These are phyloP conservation scores for Lagenidium giganteum DNA, from an alignment of 352 stramenopile species.

Conservation along the genomic window DNA sequence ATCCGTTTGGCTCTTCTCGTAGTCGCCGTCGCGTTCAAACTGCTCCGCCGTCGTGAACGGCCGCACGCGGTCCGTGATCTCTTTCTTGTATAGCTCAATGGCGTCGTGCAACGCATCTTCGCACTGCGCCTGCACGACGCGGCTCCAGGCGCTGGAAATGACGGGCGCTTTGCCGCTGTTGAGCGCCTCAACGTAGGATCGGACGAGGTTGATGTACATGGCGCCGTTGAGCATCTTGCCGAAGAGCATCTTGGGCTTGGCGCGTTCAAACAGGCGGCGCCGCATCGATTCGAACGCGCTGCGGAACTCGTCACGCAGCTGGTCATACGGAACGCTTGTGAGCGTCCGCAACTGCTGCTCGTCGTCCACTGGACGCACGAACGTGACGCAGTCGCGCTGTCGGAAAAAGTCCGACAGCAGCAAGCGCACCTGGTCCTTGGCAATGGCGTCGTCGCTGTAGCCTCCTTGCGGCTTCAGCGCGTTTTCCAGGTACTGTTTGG, in stretches of 20 bases:
- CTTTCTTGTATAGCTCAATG: constrained; percentile 71
- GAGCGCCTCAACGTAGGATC: constrained; percentile 80
- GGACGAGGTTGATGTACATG: constrained; percentile 83
- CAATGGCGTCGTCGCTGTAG: constrained; percentile 69
- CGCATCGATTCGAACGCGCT: constrained; percentile 64
- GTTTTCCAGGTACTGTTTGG: constrained; percentile 87
- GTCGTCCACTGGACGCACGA: constrained; percentile 84
- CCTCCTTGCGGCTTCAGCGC: constrained; percentile 75
- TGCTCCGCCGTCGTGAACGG: constrained; percentile 47
- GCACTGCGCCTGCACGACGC: constrained; percentile 82
- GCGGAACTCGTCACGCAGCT: constrained; percentile 81
- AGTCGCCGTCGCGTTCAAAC: constrained; percentile 35
- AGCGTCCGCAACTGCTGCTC: constrained; percentile 78
- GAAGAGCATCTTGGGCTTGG: constrained; percentile 81
- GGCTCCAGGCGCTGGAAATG: constrained; percentile 87
- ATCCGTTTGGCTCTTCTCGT: constrained; percentile 13
- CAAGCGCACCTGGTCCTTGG: constrained; percentile 79
- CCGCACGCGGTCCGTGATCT: constrained; percentile 46
- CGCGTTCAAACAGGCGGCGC: constrained; percentile 67
- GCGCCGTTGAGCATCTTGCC: constrained; percentile 81
- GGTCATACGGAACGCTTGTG: constrained; percentile 58
- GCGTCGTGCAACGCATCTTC: constrained; percentile 75
- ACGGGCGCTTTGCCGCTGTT: constrained; percentile 85
- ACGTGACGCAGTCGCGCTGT: constrained; percentile 85
- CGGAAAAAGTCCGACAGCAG: constrained; percentile 81